Conservation (phyloP, 441 rosid genomes). For the Adansonia madagascariensis region DNA sequence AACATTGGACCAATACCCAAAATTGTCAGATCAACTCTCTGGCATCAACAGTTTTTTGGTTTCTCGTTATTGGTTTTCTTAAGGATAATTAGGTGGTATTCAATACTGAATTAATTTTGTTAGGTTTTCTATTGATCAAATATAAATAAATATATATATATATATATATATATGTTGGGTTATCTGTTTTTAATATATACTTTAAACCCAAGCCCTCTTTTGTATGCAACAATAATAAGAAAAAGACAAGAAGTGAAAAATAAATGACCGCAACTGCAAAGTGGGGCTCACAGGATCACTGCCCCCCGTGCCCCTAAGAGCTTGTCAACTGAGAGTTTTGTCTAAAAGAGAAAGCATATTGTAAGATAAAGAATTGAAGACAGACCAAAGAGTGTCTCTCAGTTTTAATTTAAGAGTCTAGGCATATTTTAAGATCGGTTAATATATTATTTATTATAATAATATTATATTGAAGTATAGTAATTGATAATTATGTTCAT, state of each 20-base stretch:
- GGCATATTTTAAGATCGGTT: neutral
- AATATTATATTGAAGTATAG: too few species aligned
- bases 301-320: neutral
- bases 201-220: neutral
- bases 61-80: neutral
- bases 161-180: neutral
- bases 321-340: neutral
- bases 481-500: too few species aligned
- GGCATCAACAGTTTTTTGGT: neutral
- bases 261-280: neutral
- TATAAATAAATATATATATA: too few species aligned
- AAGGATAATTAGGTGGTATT: neutral
- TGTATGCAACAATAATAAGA: neutral
- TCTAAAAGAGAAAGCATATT: neutral
- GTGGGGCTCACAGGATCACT: neutral
- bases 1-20: neutral
- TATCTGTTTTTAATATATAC: neutral
- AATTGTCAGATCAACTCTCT: constrained; percentile 6
- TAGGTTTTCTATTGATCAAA: neutral
- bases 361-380: neutral
- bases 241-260: neutral
- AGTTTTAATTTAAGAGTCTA: neutral
- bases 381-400: neutral
- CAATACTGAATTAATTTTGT: neutral
- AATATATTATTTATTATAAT: neutral